Conservation (phyloP, 169 alveolate species). For the Cryptosporidium tyzzeri region DNA sequence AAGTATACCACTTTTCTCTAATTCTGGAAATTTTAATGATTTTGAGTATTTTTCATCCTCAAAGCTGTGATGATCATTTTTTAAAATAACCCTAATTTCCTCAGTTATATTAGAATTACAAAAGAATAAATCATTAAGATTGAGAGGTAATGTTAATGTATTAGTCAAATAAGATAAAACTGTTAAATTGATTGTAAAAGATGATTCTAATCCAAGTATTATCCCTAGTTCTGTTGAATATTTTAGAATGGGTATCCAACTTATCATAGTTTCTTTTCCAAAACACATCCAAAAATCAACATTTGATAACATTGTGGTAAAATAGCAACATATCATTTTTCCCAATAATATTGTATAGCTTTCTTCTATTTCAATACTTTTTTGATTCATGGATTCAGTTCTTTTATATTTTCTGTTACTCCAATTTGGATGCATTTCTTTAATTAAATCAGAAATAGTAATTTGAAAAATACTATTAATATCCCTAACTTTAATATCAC, state of each 20-base stretch:
- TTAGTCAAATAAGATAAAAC: slow-evolving; percentile 42
- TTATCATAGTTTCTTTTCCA: slow-evolving; percentile 1
- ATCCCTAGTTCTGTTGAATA: slow-evolving; percentile 22
- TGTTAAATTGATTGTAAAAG: slow-evolving; percentile 23
- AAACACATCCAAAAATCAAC: slow-evolving; percentile 53
- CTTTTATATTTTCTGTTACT: not conserved
- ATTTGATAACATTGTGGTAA: slow-evolving; percentile 33
- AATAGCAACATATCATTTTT: slow-evolving; percentile 25
- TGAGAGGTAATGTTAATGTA: slow-evolving; percentile 9
- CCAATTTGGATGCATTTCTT: not conserved
- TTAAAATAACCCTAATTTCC: not conserved
- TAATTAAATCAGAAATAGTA: slow-evolving; percentile 13
- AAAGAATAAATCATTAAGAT: slow-evolving; percentile 21
- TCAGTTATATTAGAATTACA: not conserved
- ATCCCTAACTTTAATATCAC: slow-evolving; percentile 17
- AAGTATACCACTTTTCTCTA: not conserved
- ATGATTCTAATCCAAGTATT: slow-evolving; percentile 12
- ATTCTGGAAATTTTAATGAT: not conserved
- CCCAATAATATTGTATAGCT: not conserved
- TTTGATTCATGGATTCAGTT: not conserved
- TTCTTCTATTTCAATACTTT: not conserved
- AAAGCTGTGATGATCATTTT: not conserved
- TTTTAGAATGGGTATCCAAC: slow-evolving; percentile 36
- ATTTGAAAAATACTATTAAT: slow-evolving; percentile 29
- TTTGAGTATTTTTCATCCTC: not conserved